phyloP scores from a whole-genome alignment of 164 flowering plant species.

The Annona cherimola region DNA sequence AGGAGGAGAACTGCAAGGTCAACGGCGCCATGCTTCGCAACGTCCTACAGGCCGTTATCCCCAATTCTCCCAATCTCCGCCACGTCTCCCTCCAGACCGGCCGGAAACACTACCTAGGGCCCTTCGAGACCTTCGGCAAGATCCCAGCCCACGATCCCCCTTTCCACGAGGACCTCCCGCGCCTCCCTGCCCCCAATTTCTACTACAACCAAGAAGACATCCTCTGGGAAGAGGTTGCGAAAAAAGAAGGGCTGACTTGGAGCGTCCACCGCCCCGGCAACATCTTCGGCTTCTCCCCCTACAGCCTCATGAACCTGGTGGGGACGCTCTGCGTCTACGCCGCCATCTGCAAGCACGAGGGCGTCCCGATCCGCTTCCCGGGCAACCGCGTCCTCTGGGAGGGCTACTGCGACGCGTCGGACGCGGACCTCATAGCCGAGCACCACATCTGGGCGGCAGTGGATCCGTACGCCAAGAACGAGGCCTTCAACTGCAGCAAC shows the following conservation, averaged over 20 bases:
- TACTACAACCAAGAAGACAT: slow-evolving; percentile 64
- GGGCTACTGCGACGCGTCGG: slow-evolving; percentile 44
- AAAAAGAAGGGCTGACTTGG: slow-evolving; percentile 59
- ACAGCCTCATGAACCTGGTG: slow-evolving; percentile 60
- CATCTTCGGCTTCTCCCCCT: slow-evolving; percentile 85
- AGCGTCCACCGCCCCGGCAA: slow-evolving; percentile 54
- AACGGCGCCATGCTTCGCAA: slow-evolving; percentile 63
- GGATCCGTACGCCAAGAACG: slow-evolving; percentile 66
- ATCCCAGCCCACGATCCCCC: slow-evolving; percentile 52
- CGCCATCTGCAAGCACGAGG: slow-evolving; percentile 66
- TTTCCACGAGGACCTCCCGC: slow-evolving; percentile 60
- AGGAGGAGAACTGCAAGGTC: slow-evolving; percentile 40
- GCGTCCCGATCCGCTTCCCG: slow-evolving; percentile 44
- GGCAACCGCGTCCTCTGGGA: slow-evolving; percentile 59
- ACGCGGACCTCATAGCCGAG: slow-evolving; percentile 83
- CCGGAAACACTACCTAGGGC: slow-evolving; percentile 53
- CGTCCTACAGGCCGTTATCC: slow-evolving; percentile 55
- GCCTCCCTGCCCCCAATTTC: slow-evolving; percentile 52
- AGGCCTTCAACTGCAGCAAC: slow-evolving; percentile 72
- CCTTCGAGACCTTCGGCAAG: slow-evolving; percentile 37
- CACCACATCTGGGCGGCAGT: slow-evolving; percentile 90
- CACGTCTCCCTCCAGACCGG: slow-evolving; percentile 80
- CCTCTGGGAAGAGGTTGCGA: slow-evolving; percentile 42
- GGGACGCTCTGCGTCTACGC: slow-evolving; percentile 72
- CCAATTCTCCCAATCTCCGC: slow-evolving; percentile 50